These are phyloP conservation scores for Leptographium flavum DNA, from an alignment of 2,329 filamentous ascomycete genomes.

Conservation along the genomic window DNA sequence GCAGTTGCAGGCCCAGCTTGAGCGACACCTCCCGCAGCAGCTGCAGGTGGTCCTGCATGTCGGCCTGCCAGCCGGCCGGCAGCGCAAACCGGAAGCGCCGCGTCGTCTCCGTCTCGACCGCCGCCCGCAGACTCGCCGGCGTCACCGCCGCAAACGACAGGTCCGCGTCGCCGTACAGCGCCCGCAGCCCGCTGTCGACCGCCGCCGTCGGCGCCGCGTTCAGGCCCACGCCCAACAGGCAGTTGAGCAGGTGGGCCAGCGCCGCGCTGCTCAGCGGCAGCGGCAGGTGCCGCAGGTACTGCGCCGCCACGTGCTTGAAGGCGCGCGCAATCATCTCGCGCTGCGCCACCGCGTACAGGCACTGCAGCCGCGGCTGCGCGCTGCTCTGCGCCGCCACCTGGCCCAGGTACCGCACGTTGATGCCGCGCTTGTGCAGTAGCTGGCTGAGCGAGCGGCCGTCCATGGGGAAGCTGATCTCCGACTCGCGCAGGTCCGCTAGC, in stretches of 20 bases:
- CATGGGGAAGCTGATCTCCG: conserved; percentile 95
- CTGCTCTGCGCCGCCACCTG: conserved; percentile 59
- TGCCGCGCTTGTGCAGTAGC: conserved; percentile 88
- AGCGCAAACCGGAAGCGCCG: conserved; percentile 68
- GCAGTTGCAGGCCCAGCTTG: conserved; percentile 81
- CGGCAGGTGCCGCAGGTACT: conserved; percentile 66
- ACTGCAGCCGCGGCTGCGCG: conserved; percentile 53
- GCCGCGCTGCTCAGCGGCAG: conserved; percentile 67
- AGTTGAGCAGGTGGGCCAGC: conserved; percentile 82
- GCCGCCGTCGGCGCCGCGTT: conserved; percentile 69
- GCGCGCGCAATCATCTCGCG: conserved; percentile 93
- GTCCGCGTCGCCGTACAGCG: conserved; percentile 69
- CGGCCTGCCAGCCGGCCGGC: conserved; percentile 49
- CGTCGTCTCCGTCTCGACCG: conserved; percentile 57
- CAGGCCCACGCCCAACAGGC: conserved; percentile 62
- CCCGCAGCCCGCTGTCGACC: conserved; percentile 57
- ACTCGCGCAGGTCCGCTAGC: conserved; percentile 74
- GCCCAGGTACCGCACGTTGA: conserved; percentile 94
- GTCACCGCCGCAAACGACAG: conserved; percentile 69
- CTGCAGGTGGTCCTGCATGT: conserved; percentile 56
- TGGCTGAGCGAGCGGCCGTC: conserved; percentile 84
- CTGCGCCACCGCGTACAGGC: conserved; percentile 60
- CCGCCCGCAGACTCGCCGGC: conserved; percentile 53
- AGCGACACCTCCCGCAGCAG: conserved; percentile 77
- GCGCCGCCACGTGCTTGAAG: conserved; percentile 83